A percentile compares a stretch with the other conserved stretches of the same genome.
These are phyloP conservation scores for Zalaria obscura DNA, from an alignment of 2,329 filamentous ascomycete genomes.

Conservation along the genomic window DNA sequence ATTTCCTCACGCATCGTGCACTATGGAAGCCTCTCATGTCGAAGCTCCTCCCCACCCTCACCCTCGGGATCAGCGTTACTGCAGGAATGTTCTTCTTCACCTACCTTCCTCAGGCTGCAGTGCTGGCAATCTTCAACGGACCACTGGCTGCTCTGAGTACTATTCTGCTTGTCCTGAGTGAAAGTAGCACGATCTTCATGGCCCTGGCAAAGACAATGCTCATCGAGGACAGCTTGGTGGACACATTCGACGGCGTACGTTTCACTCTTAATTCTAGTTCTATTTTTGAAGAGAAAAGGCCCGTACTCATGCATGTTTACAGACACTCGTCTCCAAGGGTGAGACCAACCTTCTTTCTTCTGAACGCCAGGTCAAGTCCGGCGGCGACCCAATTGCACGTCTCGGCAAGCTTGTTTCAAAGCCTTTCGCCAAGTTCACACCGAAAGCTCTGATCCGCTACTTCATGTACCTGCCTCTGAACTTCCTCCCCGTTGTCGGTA, in stretches of 20 bases:
- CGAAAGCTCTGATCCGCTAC: constrained; percentile 55
- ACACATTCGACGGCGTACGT: constrained; percentile 68
- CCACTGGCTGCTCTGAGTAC: constrained; percentile 65
- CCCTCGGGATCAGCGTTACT: constrained; percentile 52
- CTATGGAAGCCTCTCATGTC: constrained; percentile 45
- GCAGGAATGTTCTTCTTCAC: constrained; percentile 73
- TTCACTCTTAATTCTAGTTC: background rate
- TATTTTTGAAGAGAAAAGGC: background rate
- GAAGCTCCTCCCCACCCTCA: constrained; percentile 47
- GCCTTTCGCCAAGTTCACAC: constrained; percentile 38
- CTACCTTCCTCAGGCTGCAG: constrained; percentile 69
- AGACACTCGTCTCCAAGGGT: constrained; percentile 38
- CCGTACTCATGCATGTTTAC: background rate
- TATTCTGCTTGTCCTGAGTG: constrained; percentile 46
- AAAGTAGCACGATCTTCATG: constrained; percentile 35
- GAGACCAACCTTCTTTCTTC: constrained; percentile 52
- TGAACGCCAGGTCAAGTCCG: constrained; percentile 55
- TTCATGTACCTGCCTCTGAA: constrained; percentile 82
- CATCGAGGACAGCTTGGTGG: constrained; percentile 67
- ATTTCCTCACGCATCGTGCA: constrained; percentile 41
- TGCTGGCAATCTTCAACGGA: constrained; percentile 74
- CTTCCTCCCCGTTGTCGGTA: constrained; percentile 82
- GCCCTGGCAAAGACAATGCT: constrained; percentile 55
- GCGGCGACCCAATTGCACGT: constrained; percentile 37
- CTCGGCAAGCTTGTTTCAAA: constrained; percentile 43